A percentile compares a stretch with the other conserved stretches of the same genome.
These are phyloP conservation scores for Asterochloris erici DNA, from an alignment of 139 green algal species.

Conservation along the genomic window DNA sequence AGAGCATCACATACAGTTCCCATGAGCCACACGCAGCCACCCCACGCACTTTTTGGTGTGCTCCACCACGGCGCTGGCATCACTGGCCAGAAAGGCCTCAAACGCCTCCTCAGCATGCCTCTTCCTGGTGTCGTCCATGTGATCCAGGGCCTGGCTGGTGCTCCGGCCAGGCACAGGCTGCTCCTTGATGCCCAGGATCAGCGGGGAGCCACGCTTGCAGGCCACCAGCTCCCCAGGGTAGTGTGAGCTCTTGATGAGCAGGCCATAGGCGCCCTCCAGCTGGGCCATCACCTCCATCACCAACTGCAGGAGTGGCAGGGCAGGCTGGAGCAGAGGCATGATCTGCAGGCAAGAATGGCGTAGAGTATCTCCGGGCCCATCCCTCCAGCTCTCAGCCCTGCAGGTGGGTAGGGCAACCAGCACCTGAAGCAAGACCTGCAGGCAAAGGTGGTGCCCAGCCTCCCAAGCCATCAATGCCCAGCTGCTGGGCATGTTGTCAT, in stretches of 20 bases:
- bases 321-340: neutral
- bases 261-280: constrained; percentile 94
- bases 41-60: constrained; percentile 86
- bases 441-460: no score
- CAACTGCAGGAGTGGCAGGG: constrained; percentile 56
- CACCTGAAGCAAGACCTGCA: no score
- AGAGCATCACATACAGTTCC: no score
- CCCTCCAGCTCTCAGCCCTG: no score
- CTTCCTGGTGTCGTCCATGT: neutral
- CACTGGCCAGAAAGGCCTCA: constrained; percentile 95
- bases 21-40: no score
- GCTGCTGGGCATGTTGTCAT: no score
- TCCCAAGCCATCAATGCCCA: no score
- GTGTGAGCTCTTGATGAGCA: constrained; percentile 93
- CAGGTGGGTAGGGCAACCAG: no score
- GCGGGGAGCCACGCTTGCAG: constrained; percentile 90
- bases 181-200: constrained; percentile 88
- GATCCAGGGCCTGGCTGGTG: neutral
- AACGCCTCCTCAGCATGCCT: constrained; percentile 31
- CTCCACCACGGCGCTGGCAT: constrained; percentile 94
- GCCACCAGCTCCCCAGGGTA: constrained; percentile 96
- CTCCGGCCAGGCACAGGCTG: neutral
- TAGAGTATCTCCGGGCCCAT: no score
- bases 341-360: no score
- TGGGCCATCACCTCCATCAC: constrained; percentile 95